phyloP scores from a whole-genome alignment of 1,284 basidiomycete genomes.

The Puccinia coronata region DNA sequence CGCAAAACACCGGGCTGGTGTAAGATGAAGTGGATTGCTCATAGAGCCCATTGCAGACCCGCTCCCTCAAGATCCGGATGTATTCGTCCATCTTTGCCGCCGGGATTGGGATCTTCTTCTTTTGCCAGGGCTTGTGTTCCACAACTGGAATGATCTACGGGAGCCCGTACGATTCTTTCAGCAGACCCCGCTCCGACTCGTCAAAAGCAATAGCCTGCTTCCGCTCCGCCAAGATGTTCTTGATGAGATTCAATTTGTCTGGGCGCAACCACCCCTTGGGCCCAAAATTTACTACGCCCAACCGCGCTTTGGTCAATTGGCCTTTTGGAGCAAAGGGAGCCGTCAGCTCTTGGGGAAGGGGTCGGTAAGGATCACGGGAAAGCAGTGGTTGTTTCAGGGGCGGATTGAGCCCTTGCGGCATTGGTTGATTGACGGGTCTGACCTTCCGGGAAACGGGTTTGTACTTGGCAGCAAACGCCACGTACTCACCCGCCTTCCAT shows the following conservation, averaged over 20 bases:
- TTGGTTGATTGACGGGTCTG: conserved; percentile 19
- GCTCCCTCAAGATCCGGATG: neutral
- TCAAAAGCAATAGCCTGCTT: neutral
- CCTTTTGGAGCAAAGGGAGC: too few relatives aligned
- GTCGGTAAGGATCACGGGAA: neutral
- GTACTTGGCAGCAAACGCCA: too few relatives aligned
- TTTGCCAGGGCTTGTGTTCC: neutral
- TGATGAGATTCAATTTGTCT: neutral
- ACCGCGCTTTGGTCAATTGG: neutral
- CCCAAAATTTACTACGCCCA: neutral
- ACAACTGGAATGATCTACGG: conserved; percentile 27
- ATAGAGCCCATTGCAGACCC: neutral
- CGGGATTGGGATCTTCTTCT: neutral
- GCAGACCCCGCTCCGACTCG: neutral
- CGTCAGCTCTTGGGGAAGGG: neutral
- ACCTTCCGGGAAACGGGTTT: conserved; percentile 32
- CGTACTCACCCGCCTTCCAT: neutral
- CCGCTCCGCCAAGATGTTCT: neutral
- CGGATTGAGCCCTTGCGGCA: conserved; percentile 7
- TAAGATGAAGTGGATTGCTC: neutral
- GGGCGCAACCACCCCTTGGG: neutral
- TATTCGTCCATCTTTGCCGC: neutral
- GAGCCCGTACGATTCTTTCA: neutral
- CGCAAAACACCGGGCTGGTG: neutral
- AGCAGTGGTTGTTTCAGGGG: neutral